Conservation (phyloP, 495 filamentous ascomycete species). For the Trichocladium antarcticum region DNA sequence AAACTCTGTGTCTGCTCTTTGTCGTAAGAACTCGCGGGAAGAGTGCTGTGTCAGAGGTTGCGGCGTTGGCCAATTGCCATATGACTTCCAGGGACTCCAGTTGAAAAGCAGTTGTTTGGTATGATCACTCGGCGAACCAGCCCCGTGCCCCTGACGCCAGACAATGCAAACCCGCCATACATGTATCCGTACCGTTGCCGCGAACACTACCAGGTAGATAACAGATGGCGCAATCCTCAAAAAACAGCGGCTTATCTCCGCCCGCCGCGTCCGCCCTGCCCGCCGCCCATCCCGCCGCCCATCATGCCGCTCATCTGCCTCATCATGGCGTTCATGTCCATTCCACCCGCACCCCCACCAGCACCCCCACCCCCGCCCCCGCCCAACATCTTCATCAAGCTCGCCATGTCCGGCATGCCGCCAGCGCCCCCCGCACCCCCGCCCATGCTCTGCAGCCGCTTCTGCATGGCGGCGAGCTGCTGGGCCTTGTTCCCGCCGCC, state of each 20-base stretch:
- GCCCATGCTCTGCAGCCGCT: conserved; percentile 84
- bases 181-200: not conserved
- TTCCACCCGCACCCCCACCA: conserved; percentile 50
- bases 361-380: conserved; percentile 41
- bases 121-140: conserved; percentile 3
- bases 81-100: no score
- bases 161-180: conserved; percentile 10
- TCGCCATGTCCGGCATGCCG: conserved; percentile 70
- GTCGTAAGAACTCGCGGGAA: no score
- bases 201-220: no score
- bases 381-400: conserved; percentile 79
- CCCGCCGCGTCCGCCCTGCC: conserved; percentile 21
- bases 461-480: conserved; percentile 97
- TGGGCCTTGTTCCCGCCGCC: conserved; percentile 76
- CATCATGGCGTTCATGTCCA: conserved; percentile 80
- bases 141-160: conserved; percentile 9
- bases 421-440: conserved; percentile 42
- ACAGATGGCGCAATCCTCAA: not conserved
- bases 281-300: conserved; percentile 41
- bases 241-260: conserved; percentile 11
- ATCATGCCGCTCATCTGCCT: conserved; percentile 62
- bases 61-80: no score
- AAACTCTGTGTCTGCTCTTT: no score
- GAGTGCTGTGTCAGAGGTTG: no score
- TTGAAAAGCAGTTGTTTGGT: not conserved